phyloP scores from a whole-genome alignment of 495 filamentous ascomycete genomes.

The Talaromyces thailandensis region DNA sequence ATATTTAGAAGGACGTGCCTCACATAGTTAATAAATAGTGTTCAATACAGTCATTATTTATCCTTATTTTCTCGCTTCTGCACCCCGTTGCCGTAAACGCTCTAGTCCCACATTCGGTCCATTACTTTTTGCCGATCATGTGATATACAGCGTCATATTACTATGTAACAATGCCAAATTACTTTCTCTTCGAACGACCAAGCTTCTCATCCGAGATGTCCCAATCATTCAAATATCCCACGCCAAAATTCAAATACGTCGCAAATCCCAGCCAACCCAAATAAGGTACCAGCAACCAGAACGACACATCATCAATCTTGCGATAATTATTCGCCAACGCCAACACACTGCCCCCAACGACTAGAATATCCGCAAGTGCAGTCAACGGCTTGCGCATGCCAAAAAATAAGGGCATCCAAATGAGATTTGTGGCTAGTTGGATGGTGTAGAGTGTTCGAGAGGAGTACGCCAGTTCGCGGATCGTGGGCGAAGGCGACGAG shows the following conservation, averaged over 20 bases:
- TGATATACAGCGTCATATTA: background rate
- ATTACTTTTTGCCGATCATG: too few relatives aligned
- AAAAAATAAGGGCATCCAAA: slow-evolving; percentile 96
- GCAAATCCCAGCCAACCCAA: slow-evolving; percentile 77
- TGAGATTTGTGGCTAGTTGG: slow-evolving; percentile 73
- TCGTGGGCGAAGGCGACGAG: slow-evolving; percentile 26
- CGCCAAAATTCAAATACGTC: slow-evolving; percentile 64
- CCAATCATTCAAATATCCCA: slow-evolving; percentile 72
- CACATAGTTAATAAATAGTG: too few relatives aligned
- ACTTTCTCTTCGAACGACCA: slow-evolving; percentile 22
- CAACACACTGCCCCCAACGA: slow-evolving; percentile 57
- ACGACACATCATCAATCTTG: slow-evolving; percentile 59
- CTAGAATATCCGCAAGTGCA: slow-evolving; percentile 67
- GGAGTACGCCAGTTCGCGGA: slow-evolving; percentile 16
- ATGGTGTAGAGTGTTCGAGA: slow-evolving; percentile 64
- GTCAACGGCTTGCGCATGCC: slow-evolving; percentile 55
- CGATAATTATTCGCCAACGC: slow-evolving; percentile 69
- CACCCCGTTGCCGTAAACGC: too few relatives aligned
- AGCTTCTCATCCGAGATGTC: slow-evolving; percentile 31
- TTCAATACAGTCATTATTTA: too few relatives aligned
- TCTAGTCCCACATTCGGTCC: too few relatives aligned
- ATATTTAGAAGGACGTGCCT: too few relatives aligned
- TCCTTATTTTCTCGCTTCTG: too few relatives aligned
- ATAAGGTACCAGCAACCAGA: slow-evolving; percentile 70
- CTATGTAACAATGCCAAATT: background rate